Percentiles rank a stretch among this genome's conserved stretches.
Evolutionary conservation across 768 basidiomycete species (phyloP).

Genomic region (Serendipita sp.): DNA sequence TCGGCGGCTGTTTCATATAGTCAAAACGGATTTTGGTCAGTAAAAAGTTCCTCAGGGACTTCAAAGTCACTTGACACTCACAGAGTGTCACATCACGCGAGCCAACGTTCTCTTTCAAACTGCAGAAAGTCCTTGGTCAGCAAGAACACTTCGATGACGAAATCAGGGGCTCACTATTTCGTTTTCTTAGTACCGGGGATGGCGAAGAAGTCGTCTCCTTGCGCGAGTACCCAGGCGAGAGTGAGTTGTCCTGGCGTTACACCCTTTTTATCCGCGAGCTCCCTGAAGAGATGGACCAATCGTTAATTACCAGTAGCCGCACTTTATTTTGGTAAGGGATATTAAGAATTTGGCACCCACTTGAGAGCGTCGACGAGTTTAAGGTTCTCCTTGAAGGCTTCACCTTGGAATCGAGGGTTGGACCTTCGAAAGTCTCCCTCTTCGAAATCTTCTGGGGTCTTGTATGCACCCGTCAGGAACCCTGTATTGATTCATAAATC

Average conservation of each 20-base stretch:
- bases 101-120: conserved; percentile 13
- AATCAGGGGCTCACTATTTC: background rate
- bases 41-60: background rate
- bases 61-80: background rate
- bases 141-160: too few species aligned
- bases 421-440: conserved; percentile 26
- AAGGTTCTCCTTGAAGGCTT: conserved; percentile 16
- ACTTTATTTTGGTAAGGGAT: background rate
- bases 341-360: background rate
- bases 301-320: conserved; percentile 20
- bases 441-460: conserved; percentile 20
- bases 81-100: conserved; percentile 15
- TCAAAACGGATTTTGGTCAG: background rate
- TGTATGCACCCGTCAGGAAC: conserved; percentile 35
- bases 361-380: conserved; percentile 1
- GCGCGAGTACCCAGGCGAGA: conserved; percentile 27
- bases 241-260: conserved; percentile 25
- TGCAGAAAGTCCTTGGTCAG: background rate
- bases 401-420: conserved; percentile 30
- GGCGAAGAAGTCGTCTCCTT: conserved; percentile 28
- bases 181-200: conserved; percentile 23
- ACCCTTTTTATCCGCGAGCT: conserved; percentile 26
- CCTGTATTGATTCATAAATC: conserved; percentile 11
- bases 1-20: conserved; percentile 6
- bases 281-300: conserved; percentile 25